These are phyloP conservation scores for Geranium brycei DNA, from an alignment of 345 rosid species.

Conservation along the genomic window DNA sequence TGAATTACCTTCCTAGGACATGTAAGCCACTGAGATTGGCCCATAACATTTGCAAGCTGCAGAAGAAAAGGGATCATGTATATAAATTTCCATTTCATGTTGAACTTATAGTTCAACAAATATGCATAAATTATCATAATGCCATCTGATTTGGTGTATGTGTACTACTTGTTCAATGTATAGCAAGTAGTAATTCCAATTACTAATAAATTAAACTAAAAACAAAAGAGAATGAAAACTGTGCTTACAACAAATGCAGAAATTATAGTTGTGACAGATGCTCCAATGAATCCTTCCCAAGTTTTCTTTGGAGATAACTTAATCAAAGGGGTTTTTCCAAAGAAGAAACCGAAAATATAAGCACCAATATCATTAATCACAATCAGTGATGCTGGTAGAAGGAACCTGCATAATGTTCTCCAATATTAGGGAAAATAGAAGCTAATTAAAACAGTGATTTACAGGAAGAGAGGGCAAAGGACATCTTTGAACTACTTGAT, in stretches of 20 bases:
- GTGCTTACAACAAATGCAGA: conserved; percentile 76
- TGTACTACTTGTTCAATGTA: no score
- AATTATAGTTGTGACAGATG: conserved; percentile 74
- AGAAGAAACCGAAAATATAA: conserved; percentile 85
- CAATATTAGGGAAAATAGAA: conserved; percentile 7
- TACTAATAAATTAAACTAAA: background rate
- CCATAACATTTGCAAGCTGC: conserved; percentile 88
- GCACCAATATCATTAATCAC: conserved; percentile 88
- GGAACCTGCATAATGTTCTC: conserved; percentile 51
- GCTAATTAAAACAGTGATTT: background rate
- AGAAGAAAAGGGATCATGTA: conserved; percentile 12
- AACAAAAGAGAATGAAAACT: background rate
- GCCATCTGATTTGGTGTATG: no score
- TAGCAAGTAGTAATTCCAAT: background rate
- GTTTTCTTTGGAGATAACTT: conserved; percentile 96
- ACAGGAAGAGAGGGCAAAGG: no score
- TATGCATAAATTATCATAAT: background rate
- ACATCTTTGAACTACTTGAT: no score
- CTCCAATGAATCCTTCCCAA: conserved; percentile 98
- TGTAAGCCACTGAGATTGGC: conserved; percentile 85
- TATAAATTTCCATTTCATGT: background rate
- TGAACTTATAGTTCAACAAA: background rate
- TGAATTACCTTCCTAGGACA: conserved; percentile 82
- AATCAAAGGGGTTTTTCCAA: conserved; percentile 89
- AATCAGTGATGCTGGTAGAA: conserved; percentile 93